phyloP scores from a whole-genome alignment of 2,329 filamentous ascomycete genomes.

The Aspergillus sp. region DNA sequence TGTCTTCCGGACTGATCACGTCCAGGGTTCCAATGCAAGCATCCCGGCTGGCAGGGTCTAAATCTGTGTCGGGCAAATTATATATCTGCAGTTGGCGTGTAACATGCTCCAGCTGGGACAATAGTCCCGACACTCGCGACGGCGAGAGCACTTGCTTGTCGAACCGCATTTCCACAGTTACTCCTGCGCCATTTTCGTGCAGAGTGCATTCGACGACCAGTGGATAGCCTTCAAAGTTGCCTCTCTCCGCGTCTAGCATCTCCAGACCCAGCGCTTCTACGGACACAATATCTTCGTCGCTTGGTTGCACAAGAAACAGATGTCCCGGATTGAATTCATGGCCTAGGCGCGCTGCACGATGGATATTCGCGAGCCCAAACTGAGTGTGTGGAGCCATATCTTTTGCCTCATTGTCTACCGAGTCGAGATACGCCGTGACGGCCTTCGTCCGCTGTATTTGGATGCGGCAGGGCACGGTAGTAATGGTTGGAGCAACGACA shows the following conservation, averaged over 20 bases:
- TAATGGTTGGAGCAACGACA: neutral
- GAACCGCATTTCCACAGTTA: neutral
- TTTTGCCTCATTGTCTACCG: neutral
- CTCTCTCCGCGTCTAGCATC: neutral
- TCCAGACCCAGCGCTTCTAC: neutral
- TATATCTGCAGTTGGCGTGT: neutral
- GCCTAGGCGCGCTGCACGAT: neutral
- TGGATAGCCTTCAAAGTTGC: neutral
- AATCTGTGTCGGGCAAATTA: neutral
- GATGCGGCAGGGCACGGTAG: neutral
- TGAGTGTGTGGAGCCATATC: neutral
- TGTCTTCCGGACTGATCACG: neutral
- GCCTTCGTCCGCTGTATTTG: neutral
- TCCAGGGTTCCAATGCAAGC: neutral
- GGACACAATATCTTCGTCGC: neutral
- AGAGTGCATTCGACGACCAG: neutral
- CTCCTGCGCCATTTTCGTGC: neutral
- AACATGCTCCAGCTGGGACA: neutral
- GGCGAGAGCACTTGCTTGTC: neutral
- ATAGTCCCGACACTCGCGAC: neutral
- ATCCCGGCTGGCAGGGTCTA: neutral
- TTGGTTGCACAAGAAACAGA: neutral
- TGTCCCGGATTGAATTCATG: neutral
- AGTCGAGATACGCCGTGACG: neutral
- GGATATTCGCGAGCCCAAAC: neutral